phyloP scores from a whole-genome alignment of 2,329 filamentous ascomycete species.

The Elsinoe ampelina region DNA sequence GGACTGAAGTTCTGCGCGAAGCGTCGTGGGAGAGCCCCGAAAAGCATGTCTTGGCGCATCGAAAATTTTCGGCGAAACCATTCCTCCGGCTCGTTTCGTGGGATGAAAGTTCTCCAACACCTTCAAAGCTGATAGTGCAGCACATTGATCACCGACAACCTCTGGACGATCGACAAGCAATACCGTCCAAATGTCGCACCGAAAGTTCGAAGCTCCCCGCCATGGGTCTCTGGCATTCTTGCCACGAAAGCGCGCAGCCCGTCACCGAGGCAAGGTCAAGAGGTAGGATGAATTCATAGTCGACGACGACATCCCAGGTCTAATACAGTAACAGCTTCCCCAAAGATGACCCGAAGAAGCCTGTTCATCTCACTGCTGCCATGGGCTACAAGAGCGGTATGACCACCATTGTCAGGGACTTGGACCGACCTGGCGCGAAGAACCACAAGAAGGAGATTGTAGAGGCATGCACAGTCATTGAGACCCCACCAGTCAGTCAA shows the following conservation, averaged over 20 bases:
- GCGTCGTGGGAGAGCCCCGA: not conserved
- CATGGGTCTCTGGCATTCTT: slow-evolving; percentile 61
- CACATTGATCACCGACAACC: too few species aligned
- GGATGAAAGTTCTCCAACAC: not conserved
- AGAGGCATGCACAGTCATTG: slow-evolving; percentile 78
- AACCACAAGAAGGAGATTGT: slow-evolving; percentile 97
- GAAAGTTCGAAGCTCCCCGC: slow-evolving; percentile 78
- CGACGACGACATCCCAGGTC: slow-evolving; percentile 1
- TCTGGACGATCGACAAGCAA: slow-evolving; percentile 5
- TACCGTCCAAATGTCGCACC: slow-evolving; percentile 43
- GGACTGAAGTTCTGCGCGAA: not conserved
- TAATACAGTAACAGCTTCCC: slow-evolving; percentile 63
- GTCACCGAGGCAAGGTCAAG: slow-evolving; percentile 97
- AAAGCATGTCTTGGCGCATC: not conserved
- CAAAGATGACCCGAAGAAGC: slow-evolving; percentile 99
- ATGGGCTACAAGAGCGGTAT: slow-evolving; percentile 99
- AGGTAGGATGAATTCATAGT: slow-evolving; percentile 55
- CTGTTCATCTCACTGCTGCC: slow-evolving; percentile 92
- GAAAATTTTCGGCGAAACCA: slow-evolving; percentile 10
- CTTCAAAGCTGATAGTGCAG: not conserved
- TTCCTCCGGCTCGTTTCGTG: not conserved
- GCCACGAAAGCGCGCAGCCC: slow-evolving; percentile 73
- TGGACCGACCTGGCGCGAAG: slow-evolving; percentile 98
- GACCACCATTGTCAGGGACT: slow-evolving; percentile 98
- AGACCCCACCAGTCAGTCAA: slow-evolving; percentile 72